These are phyloP conservation scores for Adiantum capillusveneris DNA, from an alignment of 75 land plant genomes.

Conservation along the genomic window DNA sequence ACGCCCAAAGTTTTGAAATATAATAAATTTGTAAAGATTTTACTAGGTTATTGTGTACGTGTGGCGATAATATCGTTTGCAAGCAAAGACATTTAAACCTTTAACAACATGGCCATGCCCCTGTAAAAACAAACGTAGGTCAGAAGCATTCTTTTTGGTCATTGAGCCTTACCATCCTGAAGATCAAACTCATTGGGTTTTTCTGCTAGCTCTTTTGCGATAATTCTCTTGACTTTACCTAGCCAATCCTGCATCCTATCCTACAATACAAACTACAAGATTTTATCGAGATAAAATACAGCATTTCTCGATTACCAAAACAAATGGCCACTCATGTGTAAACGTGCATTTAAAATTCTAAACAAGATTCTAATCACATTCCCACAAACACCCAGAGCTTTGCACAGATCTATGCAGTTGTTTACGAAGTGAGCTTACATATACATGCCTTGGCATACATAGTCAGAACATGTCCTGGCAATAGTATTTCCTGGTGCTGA, in stretches of 20 bases:
- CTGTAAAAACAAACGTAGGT: too few species aligned
- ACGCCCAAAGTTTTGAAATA: too few species aligned
- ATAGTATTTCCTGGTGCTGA: slow-evolving; percentile 87
- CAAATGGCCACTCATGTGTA: background rate
- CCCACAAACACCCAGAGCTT: too few species aligned
- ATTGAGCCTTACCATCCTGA: slow-evolving; percentile 42
- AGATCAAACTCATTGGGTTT: slow-evolving; percentile 46
- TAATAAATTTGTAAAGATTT: too few species aligned
- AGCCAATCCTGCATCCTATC: slow-evolving; percentile 90
- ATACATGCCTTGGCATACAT: slow-evolving; percentile 65
- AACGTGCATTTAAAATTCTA: too few species aligned
- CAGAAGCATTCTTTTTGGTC: background rate
- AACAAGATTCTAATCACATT: too few species aligned
- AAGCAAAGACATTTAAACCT: too few species aligned
- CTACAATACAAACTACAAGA: slow-evolving; percentile 24
- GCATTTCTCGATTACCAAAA: background rate
- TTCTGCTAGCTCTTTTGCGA: slow-evolving; percentile 41
- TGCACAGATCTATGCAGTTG: too few species aligned
- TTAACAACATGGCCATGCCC: too few species aligned
- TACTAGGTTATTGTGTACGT: too few species aligned
- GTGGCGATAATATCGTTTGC: too few species aligned
- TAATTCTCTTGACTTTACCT: slow-evolving; percentile 25
- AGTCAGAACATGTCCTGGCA: slow-evolving; percentile 82
- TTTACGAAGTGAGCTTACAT: background rate
- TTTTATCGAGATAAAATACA: background rate